phyloP scores from a whole-genome alignment of 164 flowering plant genomes.

The Aristolochia californica region DNA sequence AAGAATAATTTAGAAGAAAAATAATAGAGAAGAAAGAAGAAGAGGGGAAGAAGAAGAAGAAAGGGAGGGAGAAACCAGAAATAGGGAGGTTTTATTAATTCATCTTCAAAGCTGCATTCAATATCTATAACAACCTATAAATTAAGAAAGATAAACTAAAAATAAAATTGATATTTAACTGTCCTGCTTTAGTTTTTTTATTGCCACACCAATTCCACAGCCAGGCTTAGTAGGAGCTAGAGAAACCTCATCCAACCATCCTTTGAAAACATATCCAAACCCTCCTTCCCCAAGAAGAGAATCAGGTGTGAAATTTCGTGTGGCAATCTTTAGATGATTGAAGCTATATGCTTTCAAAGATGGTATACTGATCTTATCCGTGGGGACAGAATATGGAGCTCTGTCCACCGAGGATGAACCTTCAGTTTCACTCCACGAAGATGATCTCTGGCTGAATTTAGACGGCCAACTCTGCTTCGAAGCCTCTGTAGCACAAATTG shows the following conservation, averaged over 20 bases:
- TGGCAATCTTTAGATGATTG: slow-evolving; percentile 61
- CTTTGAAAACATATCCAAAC: slow-evolving; percentile 80
- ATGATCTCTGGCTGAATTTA: not conserved
- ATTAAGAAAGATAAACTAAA: too few relatives aligned
- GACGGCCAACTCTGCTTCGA: not conserved
- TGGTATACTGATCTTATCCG: not conserved
- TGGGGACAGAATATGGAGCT: not conserved
- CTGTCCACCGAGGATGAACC: not conserved
- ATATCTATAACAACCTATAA: too few relatives aligned
- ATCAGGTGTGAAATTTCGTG: slow-evolving; percentile 59
- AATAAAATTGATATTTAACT: too few relatives aligned
- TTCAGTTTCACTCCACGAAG: not conserved
- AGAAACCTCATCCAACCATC: slow-evolving; percentile 47
- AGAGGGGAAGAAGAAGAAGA: too few relatives aligned
- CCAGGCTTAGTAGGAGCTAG: slow-evolving; percentile 27
- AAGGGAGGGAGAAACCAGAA: too few relatives aligned
- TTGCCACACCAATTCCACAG: slow-evolving; percentile 52
- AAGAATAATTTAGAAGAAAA: too few relatives aligned
- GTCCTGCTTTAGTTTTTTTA: slow-evolving; percentile 63
- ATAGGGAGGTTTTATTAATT: too few relatives aligned
- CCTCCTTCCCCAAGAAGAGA: slow-evolving; percentile 85
- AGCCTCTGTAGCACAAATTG: not conserved
- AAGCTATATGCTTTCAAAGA: slow-evolving; percentile 48
- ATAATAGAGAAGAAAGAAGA: too few relatives aligned
- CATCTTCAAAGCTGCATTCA: too few relatives aligned